Conservation (phyloP, 2,329 filamentous ascomycete species). For the Sporothrix pallida region DNA sequence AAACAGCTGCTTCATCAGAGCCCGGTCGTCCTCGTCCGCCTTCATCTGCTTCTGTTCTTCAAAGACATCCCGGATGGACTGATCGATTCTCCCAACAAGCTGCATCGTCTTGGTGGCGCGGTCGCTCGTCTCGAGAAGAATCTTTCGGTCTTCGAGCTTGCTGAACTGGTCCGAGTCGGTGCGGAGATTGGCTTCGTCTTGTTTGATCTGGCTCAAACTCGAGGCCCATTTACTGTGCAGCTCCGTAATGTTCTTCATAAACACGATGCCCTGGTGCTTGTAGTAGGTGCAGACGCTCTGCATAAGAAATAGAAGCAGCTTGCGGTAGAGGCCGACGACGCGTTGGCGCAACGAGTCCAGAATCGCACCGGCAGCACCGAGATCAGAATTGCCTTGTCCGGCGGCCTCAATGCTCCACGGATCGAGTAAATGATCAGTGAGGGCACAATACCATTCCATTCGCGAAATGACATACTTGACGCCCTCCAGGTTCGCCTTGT, state of each 20-base stretch:
- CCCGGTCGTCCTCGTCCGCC: neutral
- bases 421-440: constrained; percentile 43
- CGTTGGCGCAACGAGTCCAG: constrained; percentile 38
- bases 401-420: constrained; percentile 29
- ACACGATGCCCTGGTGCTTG: constrained; percentile 40
- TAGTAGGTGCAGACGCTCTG: constrained; percentile 49
- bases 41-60: constrained; percentile 7
- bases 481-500: constrained; percentile 44
- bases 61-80: neutral
- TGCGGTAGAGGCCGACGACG: constrained; percentile 48
- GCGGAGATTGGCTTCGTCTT: constrained; percentile 40
- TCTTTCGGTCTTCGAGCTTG: neutral
- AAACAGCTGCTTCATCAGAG: neutral
- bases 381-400: neutral
- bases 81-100: constrained; percentile 4
- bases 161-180: neutral
- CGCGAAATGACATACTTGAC: constrained; percentile 46
- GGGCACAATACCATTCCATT: constrained; percentile 49
- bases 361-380: constrained; percentile 31
- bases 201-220: constrained; percentile 42
- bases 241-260: constrained; percentile 43
- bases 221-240: constrained; percentile 47
- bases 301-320: constrained; percentile 50
- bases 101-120: neutral
- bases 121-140: neutral